phyloP scores from a whole-genome alignment of 176 grass and related monocot species.

The Melocanna baccifera region DNA sequence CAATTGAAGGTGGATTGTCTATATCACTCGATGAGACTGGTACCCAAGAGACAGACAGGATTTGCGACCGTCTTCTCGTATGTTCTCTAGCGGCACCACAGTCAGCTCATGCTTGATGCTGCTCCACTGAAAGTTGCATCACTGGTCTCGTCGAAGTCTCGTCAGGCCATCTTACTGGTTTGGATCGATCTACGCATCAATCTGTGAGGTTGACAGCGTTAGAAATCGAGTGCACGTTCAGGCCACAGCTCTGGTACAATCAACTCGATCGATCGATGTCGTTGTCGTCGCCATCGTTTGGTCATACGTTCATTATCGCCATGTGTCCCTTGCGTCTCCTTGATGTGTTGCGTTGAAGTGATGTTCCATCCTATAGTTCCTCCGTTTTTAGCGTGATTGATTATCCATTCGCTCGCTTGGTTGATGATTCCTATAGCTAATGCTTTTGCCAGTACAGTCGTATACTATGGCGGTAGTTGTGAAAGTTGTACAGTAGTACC shows the following conservation, averaged over 20 bases:
- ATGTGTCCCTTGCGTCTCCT: background rate
- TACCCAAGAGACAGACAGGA: background rate
- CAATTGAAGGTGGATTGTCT: background rate
- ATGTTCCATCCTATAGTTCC: background rate
- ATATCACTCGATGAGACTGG: background rate
- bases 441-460: background rate
- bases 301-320: background rate
- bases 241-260: background rate
- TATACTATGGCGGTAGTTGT: background rate
- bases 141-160: background rate
- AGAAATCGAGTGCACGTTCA: background rate
- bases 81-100: background rate
- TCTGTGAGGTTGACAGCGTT: background rate
- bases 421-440: background rate
- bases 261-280: background rate
- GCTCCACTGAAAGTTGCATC: constrained; percentile 18
- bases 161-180: background rate
- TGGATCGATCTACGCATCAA: background rate
- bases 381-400: background rate
- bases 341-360: background rate
- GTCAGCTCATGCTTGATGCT: constrained; percentile 14
- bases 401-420: background rate
- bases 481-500: background rate
- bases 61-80: background rate
- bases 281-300: background rate